Evolutionary conservation across 208 protist species (phyloP), one percentile per base, ranked within the genome.

Genomic region (Wallacemonas sp.): DNA sequence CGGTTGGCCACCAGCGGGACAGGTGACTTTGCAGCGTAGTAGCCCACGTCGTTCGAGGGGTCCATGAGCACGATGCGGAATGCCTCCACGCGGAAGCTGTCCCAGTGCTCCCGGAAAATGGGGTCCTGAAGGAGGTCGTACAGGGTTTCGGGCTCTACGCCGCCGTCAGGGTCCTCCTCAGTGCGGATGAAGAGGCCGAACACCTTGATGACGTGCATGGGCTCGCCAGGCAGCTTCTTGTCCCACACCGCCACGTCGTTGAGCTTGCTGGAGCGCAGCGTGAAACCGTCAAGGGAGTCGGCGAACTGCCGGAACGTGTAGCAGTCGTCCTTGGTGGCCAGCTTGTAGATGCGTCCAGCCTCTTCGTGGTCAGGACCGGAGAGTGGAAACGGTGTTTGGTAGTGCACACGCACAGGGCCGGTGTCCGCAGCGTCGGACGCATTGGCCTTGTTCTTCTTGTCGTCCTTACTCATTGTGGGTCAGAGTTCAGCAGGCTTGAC

Each of bases 101-200:
- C 92, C 90, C 92, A 97, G 39, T 73, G 17, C 52, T 72, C 66
- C 8, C 92, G 85, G 63, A 84, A 97, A 24, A 89, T 53, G n/a
- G 82, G 34, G 38, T 97, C 92, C 34, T 97, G 87, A 48, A 97
- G 50, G 66, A 93, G 68, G 63, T 95, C 84, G 68, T 93, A 95
- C 48, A 97, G 30, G 59, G 24, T 55, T 26, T 54, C 27, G 22
- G 30, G 32, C 42, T 66, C 36, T 13, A 46, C 54, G 19, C 36
- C 54, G 27, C 37, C 73, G 36, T 58, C 29, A 8, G 67, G 68
- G 59, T 70, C 69, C 1, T 74, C 70, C 32, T 50, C 61, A 0
- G 68, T 83, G 19, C 66, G 76, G 3, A 33, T 64, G 63, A 92
- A 93, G 38, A 92, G 52, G 37, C 78, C 85, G 37, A 92, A 92